Conservation (phyloP, 2,329 filamentous ascomycete genomes). For the Fusarium xylarioides region DNA sequence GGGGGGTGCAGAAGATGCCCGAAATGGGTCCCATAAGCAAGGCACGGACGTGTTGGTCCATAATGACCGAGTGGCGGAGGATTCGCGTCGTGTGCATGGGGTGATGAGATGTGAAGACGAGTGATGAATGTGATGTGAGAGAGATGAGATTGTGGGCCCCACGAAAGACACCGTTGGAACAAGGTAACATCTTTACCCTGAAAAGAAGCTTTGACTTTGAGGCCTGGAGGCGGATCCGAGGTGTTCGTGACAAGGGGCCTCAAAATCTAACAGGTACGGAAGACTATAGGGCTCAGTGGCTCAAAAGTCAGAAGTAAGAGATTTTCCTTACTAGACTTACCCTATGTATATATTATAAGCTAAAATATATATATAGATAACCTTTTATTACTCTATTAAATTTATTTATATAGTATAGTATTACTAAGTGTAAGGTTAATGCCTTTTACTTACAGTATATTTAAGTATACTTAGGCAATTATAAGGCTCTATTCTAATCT, state of each 20-base stretch:
- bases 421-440: no score
- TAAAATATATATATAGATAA: no score
- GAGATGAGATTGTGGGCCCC: conserved; percentile 35
- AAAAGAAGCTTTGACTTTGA: conserved; percentile 20
- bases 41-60: not conserved
- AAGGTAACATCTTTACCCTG: conserved; percentile 14
- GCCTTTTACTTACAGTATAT: no score
- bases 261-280: conserved; percentile 22
- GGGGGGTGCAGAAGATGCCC: conserved; percentile 18
- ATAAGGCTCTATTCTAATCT: no score
- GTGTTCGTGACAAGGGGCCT: conserved; percentile 37
- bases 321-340: no score
- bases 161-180: conserved; percentile 5
- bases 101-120: conserved; percentile 19
- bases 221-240: conserved; percentile 39
- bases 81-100: conserved; percentile 9
- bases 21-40: conserved; percentile 3
- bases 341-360: no score
- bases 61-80: conserved; percentile 2
- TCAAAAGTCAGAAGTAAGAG: no score
- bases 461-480: no score
- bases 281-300: no score
- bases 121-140: conserved; percentile 21
- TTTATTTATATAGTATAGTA: no score
- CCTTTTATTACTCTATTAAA: no score